phyloP scores from a whole-genome alignment of 805 yeast genomes.

The Myxozyma lipomycoides region DNA sequence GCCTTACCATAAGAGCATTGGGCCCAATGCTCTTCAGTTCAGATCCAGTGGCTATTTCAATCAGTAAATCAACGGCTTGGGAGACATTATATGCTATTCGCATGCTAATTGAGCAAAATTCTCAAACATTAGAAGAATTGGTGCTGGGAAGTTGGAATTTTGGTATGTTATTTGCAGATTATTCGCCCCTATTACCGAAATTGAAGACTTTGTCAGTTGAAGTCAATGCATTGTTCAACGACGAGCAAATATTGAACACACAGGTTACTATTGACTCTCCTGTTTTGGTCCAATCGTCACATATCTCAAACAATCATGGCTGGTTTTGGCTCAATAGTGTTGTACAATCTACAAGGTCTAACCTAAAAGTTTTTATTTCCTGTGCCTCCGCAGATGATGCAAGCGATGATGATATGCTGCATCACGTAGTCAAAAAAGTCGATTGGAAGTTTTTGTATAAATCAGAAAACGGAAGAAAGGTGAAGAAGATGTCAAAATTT shows the following conservation, averaged over 20 bases:
- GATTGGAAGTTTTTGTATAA: slow-evolving; percentile 20
- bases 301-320: neutral
- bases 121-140: slow-evolving; percentile 20
- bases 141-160: slow-evolving; percentile 18
- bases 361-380: slow-evolving; percentile 13
- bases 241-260: too few relatives aligned
- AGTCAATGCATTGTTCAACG: neutral
- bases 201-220: slow-evolving; percentile 15
- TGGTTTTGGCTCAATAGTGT: slow-evolving; percentile 24
- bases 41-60: neutral
- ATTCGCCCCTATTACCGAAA: slow-evolving; percentile 18
- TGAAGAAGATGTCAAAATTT: slow-evolving; percentile 22
- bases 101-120: slow-evolving; percentile 27
- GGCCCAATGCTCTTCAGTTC: neutral
- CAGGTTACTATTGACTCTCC: neutral
- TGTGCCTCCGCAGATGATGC: neutral
- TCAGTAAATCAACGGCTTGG: slow-evolving; percentile 23
- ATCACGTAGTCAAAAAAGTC: slow-evolving; percentile 10
- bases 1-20: slow-evolving; percentile 20
- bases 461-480: slow-evolving; percentile 11
- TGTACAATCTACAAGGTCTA: slow-evolving; percentile 6
- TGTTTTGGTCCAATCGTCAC: neutral
- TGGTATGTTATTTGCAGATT: slow-evolving; percentile 23
- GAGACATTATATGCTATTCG: slow-evolving; percentile 24
- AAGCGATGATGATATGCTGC: neutral